A percentile compares a stretch with the other conserved stretches of the same genome.
phyloP scores from a whole-genome alignment of 2,329 filamentous ascomycete species.

The Trichothecium sympodiale region DNA sequence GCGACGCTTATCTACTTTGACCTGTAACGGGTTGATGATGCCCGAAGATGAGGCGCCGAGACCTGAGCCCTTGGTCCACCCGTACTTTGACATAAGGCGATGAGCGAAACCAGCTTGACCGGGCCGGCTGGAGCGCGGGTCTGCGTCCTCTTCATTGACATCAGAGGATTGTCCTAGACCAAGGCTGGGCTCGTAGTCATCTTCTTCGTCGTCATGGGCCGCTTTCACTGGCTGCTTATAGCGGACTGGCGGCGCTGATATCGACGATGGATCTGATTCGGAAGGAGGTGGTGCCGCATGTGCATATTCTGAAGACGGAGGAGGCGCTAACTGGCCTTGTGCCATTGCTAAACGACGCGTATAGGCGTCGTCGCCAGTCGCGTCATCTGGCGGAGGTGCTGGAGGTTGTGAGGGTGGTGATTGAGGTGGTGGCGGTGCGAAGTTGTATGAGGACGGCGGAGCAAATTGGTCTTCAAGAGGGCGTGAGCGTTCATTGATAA shows the following conservation, averaged over 20 bases:
- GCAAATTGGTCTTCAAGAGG: conserved; percentile 42
- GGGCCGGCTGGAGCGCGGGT: conserved; percentile 51
- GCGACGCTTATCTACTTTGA: conserved; percentile 77
- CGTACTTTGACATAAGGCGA: conserved; percentile 85
- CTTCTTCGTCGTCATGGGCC: conserved; percentile 27
- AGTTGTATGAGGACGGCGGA: conserved; percentile 44
- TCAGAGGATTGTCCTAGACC: conserved; percentile 11
- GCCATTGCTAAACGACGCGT: conserved; percentile 50
- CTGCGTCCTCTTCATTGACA: conserved; percentile 21
- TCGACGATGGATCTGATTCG: conserved; percentile 39
- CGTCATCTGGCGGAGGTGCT: conserved; percentile 40
- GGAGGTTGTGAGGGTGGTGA: conserved; percentile 34
- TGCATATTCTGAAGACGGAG: conserved; percentile 19
- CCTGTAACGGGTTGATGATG: conserved; percentile 72
- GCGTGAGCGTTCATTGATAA: conserved; percentile 9
- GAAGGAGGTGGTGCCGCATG: conserved; percentile 13
- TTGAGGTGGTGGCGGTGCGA: conserved; percentile 43
- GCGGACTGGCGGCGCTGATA: conserved; percentile 68
- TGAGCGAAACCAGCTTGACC: conserved; percentile 79
- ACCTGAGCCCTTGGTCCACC: conserved; percentile 80
- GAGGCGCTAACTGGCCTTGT: conserved; percentile 22
- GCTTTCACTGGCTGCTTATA: conserved; percentile 36
- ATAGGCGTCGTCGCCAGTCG: conserved; percentile 60
- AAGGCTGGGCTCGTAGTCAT: conserved; percentile 32
- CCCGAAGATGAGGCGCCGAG: conserved; percentile 74